Conservation (phyloP, 345 rosid species). For the Raphanus sativus region DNA sequence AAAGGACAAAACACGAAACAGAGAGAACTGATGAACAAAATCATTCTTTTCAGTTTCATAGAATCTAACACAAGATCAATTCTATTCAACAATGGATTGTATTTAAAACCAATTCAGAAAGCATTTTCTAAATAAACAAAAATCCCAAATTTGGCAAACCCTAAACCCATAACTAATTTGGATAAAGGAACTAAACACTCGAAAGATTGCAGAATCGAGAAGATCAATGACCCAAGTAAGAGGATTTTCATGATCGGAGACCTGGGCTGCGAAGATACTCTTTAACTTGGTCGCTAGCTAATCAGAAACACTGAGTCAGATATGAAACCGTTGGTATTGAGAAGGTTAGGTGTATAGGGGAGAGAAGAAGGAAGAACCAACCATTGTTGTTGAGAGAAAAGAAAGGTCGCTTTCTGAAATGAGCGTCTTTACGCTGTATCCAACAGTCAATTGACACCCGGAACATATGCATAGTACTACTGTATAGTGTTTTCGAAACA, state of each 20-base stretch:
- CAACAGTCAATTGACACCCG: constrained; percentile 6
- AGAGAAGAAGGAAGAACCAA: constrained; percentile 18
- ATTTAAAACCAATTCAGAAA: background rate
- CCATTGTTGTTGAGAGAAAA: constrained; percentile 13
- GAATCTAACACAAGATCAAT: background rate
- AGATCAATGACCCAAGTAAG: background rate
- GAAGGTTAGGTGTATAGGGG: background rate
- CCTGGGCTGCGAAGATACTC: constrained; percentile 12
- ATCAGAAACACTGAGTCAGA: constrained; percentile 9
- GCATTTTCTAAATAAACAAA: constrained; percentile 4
- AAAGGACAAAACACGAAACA: background rate
- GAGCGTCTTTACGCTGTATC: constrained; percentile 28
- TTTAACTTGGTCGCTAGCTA: background rate
- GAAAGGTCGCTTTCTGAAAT: constrained; percentile 16
- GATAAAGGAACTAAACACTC: background rate
- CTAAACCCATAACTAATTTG: background rate
- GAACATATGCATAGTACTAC: too few species aligned
- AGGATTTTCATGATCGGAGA: background rate
- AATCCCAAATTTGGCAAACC: background rate
- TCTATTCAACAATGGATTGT: background rate
- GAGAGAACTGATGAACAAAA: background rate
- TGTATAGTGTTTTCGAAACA: background rate
- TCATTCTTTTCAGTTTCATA: background rate
- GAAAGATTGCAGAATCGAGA: background rate
- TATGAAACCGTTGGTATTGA: background rate